These are phyloP conservation scores for Yamadazyma tumulicola DNA, from an alignment of 805 yeast genomes.

Conservation along the genomic window DNA sequence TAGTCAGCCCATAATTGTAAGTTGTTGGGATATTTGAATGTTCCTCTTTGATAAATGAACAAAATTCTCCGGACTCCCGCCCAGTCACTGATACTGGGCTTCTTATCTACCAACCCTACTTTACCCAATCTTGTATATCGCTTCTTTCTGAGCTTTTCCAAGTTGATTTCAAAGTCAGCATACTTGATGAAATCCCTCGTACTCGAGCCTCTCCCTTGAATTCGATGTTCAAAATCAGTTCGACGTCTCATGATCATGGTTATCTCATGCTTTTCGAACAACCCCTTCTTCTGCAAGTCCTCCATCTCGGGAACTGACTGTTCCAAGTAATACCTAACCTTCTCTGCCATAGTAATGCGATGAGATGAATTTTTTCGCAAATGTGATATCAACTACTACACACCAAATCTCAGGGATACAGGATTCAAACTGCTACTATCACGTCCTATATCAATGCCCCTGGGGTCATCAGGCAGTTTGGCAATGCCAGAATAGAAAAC, in stretches of 20 bases:
- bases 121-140: constrained; percentile 60
- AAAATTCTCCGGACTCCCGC: constrained; percentile 78
- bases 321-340: constrained; percentile 52
- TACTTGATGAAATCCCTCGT: constrained; percentile 76
- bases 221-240: constrained; percentile 92
- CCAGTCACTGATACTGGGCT: constrained; percentile 77
- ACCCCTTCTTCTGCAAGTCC: constrained; percentile 75
- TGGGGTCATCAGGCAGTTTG: no score
- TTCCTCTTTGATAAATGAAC: constrained; percentile 80
- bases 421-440: no score
- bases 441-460: no score
- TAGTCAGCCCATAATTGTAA: constrained; percentile 75
- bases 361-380: constrained; percentile 9
- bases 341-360: constrained; percentile 34
- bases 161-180: constrained; percentile 71
- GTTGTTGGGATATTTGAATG: constrained; percentile 74
- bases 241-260: constrained; percentile 84
- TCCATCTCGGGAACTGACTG: constrained; percentile 88
- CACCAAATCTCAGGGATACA: no score
- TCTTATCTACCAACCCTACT: constrained; percentile 53
- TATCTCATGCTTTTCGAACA: constrained; percentile 80
- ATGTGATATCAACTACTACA: no score
- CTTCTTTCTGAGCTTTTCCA: constrained; percentile 74
- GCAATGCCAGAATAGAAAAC: not conserved
- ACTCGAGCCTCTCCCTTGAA: constrained; percentile 77